These are phyloP conservation scores for Penicillium salamii DNA, from an alignment of 495 filamentous ascomycete species.

Conservation along the genomic window DNA sequence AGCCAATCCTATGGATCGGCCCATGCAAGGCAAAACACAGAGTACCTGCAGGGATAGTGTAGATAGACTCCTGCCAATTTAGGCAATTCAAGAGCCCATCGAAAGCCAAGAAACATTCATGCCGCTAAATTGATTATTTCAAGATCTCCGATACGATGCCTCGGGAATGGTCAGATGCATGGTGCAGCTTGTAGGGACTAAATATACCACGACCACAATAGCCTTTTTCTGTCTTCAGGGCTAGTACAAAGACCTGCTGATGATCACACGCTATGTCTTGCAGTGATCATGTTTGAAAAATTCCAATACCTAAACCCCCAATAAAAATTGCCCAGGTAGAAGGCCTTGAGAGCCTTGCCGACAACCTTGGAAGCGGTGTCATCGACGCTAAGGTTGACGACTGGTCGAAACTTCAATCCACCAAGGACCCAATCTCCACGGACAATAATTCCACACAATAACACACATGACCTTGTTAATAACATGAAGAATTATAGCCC, in stretches of 20 bases:
- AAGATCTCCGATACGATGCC: background rate
- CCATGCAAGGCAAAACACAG: background rate
- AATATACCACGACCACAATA: background rate
- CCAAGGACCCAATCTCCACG: background rate
- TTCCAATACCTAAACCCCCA: background rate
- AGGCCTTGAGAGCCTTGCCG: background rate
- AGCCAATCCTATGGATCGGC: constrained; percentile 4
- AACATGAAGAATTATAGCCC: background rate
- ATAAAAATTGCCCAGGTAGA: background rate
- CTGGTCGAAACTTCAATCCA: constrained; percentile 2
- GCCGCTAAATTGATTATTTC: background rate
- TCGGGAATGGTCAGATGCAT: background rate
- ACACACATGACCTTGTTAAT: background rate
- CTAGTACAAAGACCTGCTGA: no score
- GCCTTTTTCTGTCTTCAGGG: no score
- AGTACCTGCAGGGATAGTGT: background rate
- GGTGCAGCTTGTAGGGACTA: background rate
- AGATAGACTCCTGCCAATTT: constrained; percentile 2
- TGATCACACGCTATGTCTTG: no score
- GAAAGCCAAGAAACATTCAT: background rate
- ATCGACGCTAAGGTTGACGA: background rate
- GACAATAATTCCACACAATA: background rate
- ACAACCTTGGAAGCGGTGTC: constrained; percentile 7
- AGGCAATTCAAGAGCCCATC: background rate
- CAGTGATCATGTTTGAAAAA: background rate